These are phyloP conservation scores for Malus domestica DNA, from an alignment of 306 rosid genomes.

Conservation along the genomic window DNA sequence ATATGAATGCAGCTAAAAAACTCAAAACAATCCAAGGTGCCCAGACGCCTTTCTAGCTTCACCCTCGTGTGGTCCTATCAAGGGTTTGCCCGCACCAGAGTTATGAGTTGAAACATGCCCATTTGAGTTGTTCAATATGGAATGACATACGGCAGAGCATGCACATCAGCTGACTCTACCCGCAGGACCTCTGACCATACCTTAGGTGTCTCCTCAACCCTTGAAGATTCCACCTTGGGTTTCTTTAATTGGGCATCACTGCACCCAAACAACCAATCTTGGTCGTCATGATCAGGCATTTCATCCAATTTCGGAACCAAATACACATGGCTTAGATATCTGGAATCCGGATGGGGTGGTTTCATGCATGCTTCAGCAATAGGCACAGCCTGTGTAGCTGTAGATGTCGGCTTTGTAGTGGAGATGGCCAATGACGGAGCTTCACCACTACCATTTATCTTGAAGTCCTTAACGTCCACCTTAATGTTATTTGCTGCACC, in stretches of 20 bases:
- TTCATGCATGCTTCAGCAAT: constrained; percentile 32
- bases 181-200: constrained; percentile 88
- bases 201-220: constrained; percentile 33
- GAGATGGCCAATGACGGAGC: constrained; percentile 32
- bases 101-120: constrained; percentile 22
- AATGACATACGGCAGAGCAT: constrained; percentile 81
- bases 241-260: constrained; percentile 30
- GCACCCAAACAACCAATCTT: constrained; percentile 70
- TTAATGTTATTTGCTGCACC: constrained; percentile 31
- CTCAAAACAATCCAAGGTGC: constrained; percentile 20
- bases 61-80: constrained; percentile 11
- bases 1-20: constrained; percentile 25
- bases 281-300: constrained; percentile 44
- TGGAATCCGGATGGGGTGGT: constrained; percentile 76
- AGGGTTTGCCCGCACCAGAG: constrained; percentile 22
- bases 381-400: constrained; percentile 28
- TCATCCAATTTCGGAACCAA: constrained; percentile 57
- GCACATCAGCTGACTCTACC: constrained; percentile 53
- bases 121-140: constrained; percentile 53
- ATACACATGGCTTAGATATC: constrained; percentile 50
- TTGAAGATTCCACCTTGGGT: constrained; percentile 29
- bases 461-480: constrained; percentile 42
- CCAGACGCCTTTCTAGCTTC: constrained; percentile 20
- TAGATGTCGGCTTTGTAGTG: constrained; percentile 26
- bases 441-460: constrained; percentile 58